Evolutionary conservation across 2,329 filamentous ascomycete species (phyloP).

Genomic region (Hypoxylon sp.): DNA sequence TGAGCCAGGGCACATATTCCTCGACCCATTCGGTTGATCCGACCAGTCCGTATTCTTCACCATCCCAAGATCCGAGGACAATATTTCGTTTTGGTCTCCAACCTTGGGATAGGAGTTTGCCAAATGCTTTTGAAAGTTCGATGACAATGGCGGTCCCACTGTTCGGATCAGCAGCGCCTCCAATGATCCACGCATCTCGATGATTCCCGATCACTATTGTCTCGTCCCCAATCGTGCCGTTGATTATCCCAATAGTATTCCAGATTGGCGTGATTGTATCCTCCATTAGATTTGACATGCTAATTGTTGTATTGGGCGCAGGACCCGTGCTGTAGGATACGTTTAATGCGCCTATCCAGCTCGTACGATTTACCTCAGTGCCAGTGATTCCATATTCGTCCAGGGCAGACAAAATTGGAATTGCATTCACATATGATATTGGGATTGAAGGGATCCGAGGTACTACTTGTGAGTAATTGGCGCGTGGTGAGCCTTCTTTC

Average conservation of each 20-base stretch:
- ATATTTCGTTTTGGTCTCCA: constrained; percentile 87
- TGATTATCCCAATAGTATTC: constrained; percentile 86
- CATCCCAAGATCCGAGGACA: constrained; percentile 80
- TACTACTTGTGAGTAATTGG: constrained; percentile 72
- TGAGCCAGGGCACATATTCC: constrained; percentile 83
- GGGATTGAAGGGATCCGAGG: constrained; percentile 86
- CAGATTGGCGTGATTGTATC: constrained; percentile 79
- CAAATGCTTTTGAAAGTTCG: constrained; percentile 81
- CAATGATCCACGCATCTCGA: constrained; percentile 85
- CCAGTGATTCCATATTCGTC: constrained; percentile 82
- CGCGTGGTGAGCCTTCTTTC: constrained; percentile 77
- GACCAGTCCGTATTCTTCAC: constrained; percentile 83
- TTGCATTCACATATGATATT: constrained; percentile 82
- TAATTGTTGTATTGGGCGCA: constrained; percentile 71
- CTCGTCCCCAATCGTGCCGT: constrained; percentile 81
- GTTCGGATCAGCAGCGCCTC: constrained; percentile 88
- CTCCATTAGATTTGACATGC: constrained; percentile 77
- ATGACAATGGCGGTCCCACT: constrained; percentile 83
- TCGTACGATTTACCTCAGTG: constrained; percentile 72
- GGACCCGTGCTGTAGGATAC: constrained; percentile 62
- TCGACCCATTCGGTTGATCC: constrained; percentile 92
- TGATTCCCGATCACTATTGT: constrained; percentile 86
- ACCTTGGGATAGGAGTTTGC: constrained; percentile 76
- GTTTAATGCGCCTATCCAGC: constrained; percentile 70
- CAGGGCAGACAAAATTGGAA: constrained; percentile 82